Percentiles rank a stretch among this genome's conserved stretches.
These are phyloP conservation scores for Xylariales sp. DNA, from an alignment of 2,329 filamentous ascomycete species.

Conservation along the genomic window DNA sequence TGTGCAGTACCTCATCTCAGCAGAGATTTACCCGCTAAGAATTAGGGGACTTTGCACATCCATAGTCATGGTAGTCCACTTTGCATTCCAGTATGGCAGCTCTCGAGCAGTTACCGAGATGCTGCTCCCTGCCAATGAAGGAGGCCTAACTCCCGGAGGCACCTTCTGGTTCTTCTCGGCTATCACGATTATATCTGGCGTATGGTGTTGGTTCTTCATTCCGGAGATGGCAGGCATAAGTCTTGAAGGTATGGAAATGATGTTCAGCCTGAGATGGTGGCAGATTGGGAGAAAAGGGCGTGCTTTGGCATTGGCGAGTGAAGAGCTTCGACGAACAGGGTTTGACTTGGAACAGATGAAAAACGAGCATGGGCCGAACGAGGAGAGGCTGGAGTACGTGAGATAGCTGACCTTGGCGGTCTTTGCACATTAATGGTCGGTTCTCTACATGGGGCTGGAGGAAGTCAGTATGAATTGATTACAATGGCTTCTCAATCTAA, in stretches of 20 bases:
- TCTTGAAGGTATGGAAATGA: constrained; percentile 62
- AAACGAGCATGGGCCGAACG: too few species aligned
- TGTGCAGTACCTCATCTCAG: constrained; percentile 75
- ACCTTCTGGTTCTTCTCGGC: constrained; percentile 72
- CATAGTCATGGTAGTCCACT: constrained; percentile 74
- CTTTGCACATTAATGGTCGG: too few species aligned
- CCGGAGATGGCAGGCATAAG: constrained; percentile 63
- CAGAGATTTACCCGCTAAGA: constrained; percentile 71
- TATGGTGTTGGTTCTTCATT: constrained; percentile 66
- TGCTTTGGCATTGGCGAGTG: too few species aligned
- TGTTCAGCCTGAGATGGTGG: constrained; percentile 71
- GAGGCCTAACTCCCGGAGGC: constrained; percentile 54
- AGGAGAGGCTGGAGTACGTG: too few species aligned
- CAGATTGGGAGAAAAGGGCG: too few species aligned
- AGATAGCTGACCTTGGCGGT: too few species aligned
- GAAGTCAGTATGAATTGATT: too few species aligned
- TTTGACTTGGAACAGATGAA: too few species aligned
- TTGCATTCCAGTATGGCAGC: constrained; percentile 76
- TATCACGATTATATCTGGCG: constrained; percentile 60
- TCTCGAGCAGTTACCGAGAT: constrained; percentile 70
- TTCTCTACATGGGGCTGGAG: too few species aligned
- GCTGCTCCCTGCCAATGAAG: constrained; percentile 48
- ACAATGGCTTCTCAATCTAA: too few species aligned
- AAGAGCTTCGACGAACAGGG: too few species aligned
- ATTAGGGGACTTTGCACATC: constrained; percentile 68